Conservation (phyloP, 345 rosid genomes). For the rapeseed (Brassica napus) region Da-Ae NC_063452.1:58130001-58130500, state of each 20-base stretch:
- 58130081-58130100: background rate
- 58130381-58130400: background rate
- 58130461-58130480: background rate
- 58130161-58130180: background rate
- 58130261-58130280: background rate
- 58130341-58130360: constrained; percentile 1
- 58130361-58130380: background rate
- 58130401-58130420: no score
- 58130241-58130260: background rate
- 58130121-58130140: constrained; percentile 5
- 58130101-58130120: background rate
- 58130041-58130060: background rate
- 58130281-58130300: constrained; percentile 22
- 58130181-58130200: constrained; percentile 12
- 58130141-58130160: constrained; percentile 10
- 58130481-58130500: background rate
- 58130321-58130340: background rate
- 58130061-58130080: background rate
- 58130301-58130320: background rate
- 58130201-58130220: background rate
- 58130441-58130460: background rate
- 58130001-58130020: no score
- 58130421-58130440: background rate
- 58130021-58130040: constrained; percentile 3
- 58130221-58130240: background rate